These are phyloP conservation scores for Iberis amara DNA, from an alignment of 441 rosid species.

Conservation along the genomic window DNA sequence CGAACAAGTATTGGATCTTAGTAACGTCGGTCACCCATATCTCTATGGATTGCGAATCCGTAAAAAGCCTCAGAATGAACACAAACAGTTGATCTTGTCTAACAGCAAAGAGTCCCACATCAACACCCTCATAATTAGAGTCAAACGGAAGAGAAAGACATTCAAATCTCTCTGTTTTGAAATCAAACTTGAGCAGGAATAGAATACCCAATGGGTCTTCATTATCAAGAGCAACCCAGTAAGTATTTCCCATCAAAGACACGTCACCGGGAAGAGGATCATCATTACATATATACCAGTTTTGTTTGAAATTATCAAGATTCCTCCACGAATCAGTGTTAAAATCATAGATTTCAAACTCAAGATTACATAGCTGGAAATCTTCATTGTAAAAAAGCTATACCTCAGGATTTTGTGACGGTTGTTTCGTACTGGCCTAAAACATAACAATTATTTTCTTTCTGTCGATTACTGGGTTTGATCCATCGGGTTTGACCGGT, in stretches of 20 bases:
- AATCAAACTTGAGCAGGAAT: slow-evolving; percentile 1
- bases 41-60: background rate
- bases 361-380: too few species aligned
- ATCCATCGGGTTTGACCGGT: background rate
- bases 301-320: background rate
- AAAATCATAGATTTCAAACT: slow-evolving; percentile 4
- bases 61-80: background rate
- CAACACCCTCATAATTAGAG: too few species aligned
- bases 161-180: background rate
- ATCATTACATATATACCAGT: background rate
- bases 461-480: background rate
- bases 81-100: background rate
- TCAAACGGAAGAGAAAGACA: background rate
- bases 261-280: background rate
- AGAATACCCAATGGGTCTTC: too few species aligned
- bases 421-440: background rate
- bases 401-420: background rate
- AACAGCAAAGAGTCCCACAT: background rate
- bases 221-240: background rate
- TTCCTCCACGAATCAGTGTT: slow-evolving; percentile 2
- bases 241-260: background rate
- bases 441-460: background rate
- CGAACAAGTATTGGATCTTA: background rate
- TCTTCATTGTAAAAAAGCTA: background rate
- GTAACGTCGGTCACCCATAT: background rate